phyloP scores from a whole-genome alignment of 1,139 yeast species.

The Magnusiomyces fungicola region DNA sequence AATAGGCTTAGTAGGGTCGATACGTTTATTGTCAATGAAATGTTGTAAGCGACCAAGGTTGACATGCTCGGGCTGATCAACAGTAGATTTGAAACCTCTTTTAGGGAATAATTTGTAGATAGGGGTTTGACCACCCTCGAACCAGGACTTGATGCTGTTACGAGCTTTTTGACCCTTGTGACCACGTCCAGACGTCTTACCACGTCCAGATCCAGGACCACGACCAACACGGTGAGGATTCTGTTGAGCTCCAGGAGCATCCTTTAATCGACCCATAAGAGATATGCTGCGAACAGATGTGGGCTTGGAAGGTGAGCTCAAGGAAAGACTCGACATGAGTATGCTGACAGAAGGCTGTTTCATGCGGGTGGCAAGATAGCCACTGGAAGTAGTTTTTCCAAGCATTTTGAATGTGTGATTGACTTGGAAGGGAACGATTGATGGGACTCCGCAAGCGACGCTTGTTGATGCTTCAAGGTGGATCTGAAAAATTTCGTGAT shows the following conservation, averaged over 20 bases:
- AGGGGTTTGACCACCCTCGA: slow-evolving; percentile 99
- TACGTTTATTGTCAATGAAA: slow-evolving; percentile 35
- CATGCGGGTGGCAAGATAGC: too few species aligned
- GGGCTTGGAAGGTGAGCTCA: too few species aligned
- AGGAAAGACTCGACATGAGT: too few species aligned
- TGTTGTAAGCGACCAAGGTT: slow-evolving; percentile 57
- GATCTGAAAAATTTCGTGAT: too few species aligned
- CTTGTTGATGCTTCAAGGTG: too few species aligned
- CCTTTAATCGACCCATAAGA: slow-evolving; percentile 16
- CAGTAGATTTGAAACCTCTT: slow-evolving; percentile 58
- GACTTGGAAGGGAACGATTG: too few species aligned
- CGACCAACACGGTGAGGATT: slow-evolving; percentile 77
- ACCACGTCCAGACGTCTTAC: slow-evolving; percentile 96
- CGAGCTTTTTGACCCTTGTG: slow-evolving; percentile 98
- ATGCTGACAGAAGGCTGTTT: too few species aligned
- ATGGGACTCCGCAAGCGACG: too few species aligned
- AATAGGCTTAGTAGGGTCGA: slow-evolving; percentile 51
- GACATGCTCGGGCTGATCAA: slow-evolving; percentile 30
- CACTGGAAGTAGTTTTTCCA: too few species aligned
- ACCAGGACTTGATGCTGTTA: slow-evolving; percentile 83
- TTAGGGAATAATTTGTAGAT: slow-evolving; percentile 84
- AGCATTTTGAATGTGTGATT: too few species aligned
- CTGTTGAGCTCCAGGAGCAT: slow-evolving; percentile 30
- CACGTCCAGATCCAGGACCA: slow-evolving; percentile 85
- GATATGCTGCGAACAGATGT: slow-evolving; percentile 10